Percentiles rank a stretch among this genome's conserved stretches.
Conservation (phyloP, 306 rosid genomes). For the Cucurbita pepo region DNA sequence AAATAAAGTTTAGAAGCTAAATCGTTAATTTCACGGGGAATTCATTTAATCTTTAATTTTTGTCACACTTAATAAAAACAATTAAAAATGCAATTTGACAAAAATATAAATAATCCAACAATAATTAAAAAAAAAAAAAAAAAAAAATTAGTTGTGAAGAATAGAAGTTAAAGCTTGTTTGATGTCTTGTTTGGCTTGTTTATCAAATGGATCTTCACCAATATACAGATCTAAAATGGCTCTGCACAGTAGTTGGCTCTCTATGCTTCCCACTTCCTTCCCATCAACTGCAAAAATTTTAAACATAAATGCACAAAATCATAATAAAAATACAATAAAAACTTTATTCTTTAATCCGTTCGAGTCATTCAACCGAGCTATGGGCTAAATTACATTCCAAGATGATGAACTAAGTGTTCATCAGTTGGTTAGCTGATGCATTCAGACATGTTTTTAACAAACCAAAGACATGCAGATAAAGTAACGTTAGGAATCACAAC, state of each 20-base stretch:
- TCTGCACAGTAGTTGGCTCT: constrained; percentile 62
- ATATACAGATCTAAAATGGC: constrained; percentile 69
- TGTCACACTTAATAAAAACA: no score
- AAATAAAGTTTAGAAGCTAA: no score
- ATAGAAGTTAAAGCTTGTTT: constrained; percentile 40
- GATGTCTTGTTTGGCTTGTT: constrained; percentile 71
- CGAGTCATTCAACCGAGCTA: no score
- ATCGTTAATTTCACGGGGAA: no score
- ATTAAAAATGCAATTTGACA: no score
- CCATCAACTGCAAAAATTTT: constrained; percentile 54
- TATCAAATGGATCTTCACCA: constrained; percentile 84
- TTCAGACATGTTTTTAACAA: neutral
- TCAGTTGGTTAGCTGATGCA: neutral
- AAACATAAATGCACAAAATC: neutral
- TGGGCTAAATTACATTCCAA: no score
- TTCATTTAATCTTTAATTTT: no score
- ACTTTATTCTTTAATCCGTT: no score
- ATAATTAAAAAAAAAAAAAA: no score
- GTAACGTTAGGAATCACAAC: no score
- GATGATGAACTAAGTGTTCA: no score
- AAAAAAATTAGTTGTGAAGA: constrained; percentile 25
- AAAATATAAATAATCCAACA: no score
- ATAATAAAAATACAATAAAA: neutral
- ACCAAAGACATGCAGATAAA: neutral
- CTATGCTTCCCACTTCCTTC: constrained; percentile 78